Evolutionary conservation across 768 basidiomycete species (phyloP).

Genomic region (Termitomyces sp.): DNA sequence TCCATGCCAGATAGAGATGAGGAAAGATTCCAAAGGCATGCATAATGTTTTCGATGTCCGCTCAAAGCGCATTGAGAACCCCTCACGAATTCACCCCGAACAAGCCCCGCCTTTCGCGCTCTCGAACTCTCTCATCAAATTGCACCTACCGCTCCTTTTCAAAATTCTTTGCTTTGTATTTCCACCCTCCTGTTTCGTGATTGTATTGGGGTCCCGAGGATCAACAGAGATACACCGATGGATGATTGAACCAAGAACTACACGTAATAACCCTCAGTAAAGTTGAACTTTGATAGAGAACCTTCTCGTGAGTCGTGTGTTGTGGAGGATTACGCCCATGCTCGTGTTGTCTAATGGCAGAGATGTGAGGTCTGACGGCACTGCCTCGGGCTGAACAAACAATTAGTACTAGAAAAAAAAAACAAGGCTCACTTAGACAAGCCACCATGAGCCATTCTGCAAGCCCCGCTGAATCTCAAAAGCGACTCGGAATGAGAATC

Average conservation of each 20-base stretch:
- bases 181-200: background rate
- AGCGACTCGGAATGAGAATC: no score
- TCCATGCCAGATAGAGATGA: slow-evolving; percentile 6
- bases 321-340: no score
- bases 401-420: no score
- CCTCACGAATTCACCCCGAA: slow-evolving; percentile 14
- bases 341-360: no score
- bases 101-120: slow-evolving; percentile 9
- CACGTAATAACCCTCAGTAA: background rate
- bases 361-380: no score
- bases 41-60: slow-evolving; percentile 7
- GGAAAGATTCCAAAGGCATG: slow-evolving; percentile 10
- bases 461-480: no score
- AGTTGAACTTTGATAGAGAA: background rate
- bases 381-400: no score
- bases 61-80: slow-evolving; percentile 8
- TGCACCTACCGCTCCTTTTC: slow-evolving; percentile 3
- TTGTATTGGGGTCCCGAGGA: background rate
- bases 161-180: background rate
- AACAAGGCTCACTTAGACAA: no score
- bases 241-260: background rate
- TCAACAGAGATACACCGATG: background rate
- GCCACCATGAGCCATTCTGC: no score
- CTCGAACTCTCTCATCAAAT: slow-evolving; percentile 2
- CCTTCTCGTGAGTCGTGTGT: no score